A percentile compares a stretch with the other conserved stretches of the same genome.
phyloP scores from a whole-genome alignment of 768 basidiomycete genomes.

The Panus rudis region DNA sequence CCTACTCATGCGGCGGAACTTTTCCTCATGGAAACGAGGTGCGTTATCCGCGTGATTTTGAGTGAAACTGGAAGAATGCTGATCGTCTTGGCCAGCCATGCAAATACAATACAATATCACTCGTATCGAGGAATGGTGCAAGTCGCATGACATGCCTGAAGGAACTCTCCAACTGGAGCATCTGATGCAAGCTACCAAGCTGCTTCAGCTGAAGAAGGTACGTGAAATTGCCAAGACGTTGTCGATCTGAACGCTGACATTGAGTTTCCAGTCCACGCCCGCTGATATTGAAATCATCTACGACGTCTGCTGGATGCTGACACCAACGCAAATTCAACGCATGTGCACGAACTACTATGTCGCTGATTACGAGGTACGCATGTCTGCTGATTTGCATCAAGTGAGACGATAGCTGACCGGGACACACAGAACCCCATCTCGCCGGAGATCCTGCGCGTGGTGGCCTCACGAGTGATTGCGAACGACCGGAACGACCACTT shows the following conservation, averaged over 20 bases:
- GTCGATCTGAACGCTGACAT: conserved; percentile 1
- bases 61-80: neutral
- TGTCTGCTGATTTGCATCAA: neutral
- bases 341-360: conserved; percentile 99
- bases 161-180: conserved; percentile 96
- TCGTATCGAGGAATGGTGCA: conserved; percentile 97
- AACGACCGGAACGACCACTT: conserved; percentile 97
- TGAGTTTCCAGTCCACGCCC: conserved; percentile 61
- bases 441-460: conserved; percentile 93
- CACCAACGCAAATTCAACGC: conserved; percentile 97
- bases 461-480: conserved; percentile 90
- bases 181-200: conserved; percentile 98
- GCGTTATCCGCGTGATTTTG: conserved; percentile 16
- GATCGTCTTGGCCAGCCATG: conserved; percentile 63
- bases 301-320: conserved; percentile 99
- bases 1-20: conserved; percentile 95
- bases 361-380: conserved; percentile 90
- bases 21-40: conserved; percentile 99
- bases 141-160: conserved; percentile 99
- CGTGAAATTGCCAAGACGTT: conserved; percentile 9
- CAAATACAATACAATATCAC: conserved; percentile 99
- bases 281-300: conserved; percentile 99
- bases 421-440: conserved; percentile 81
- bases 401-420: conserved; percentile 1
- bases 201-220: conserved; percentile 96